Conservation (phyloP, 169 alveolate species). For the Miamiensis avidus region DNA sequence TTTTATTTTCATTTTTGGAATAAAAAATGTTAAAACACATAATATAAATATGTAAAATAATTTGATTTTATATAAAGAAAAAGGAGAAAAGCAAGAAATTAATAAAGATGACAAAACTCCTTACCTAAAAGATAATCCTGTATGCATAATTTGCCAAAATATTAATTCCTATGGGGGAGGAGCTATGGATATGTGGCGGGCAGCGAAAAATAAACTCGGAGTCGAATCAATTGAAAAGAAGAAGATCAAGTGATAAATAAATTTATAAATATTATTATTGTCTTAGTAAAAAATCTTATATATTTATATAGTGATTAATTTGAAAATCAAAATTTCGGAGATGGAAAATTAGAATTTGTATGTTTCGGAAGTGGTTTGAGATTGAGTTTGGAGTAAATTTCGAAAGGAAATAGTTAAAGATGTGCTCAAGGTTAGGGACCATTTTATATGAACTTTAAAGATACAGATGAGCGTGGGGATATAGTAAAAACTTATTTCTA, state of each 20-base stretch:
- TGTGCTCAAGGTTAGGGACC: constrained; percentile 52
- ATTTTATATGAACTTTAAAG: constrained; percentile 33
- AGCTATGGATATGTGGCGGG: constrained; percentile 47
- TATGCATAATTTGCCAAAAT: constrained; percentile 37
- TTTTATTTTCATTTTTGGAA: too few relatives aligned
- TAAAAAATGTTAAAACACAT: too few relatives aligned
- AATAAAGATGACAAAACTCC: background rate
- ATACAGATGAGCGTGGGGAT: background rate
- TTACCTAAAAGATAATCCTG: constrained; percentile 31
- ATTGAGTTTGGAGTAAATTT: constrained; percentile 33
- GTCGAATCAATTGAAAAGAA: constrained; percentile 5
- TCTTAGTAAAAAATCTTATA: too few relatives aligned
- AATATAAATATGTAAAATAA: too few relatives aligned
- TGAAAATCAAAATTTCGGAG: constrained; percentile 31
- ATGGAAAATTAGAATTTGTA: constrained; percentile 49
- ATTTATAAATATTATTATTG: too few relatives aligned
- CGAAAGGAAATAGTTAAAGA: constrained; percentile 42
- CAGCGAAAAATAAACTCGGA: constrained; percentile 25
- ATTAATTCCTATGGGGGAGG: constrained; percentile 57
- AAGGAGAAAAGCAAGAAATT: background rate
- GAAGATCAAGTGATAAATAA: background rate
- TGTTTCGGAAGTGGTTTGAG: constrained; percentile 33
- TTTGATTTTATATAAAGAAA: too few relatives aligned
- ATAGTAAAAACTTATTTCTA: constrained; percentile 29
- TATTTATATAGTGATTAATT: constrained; percentile 23